Evolutionary conservation across 345 rosid species (phyloP), one percentile per base, ranked within the genome.

Genomic region (Acer saccharum): DNA sequence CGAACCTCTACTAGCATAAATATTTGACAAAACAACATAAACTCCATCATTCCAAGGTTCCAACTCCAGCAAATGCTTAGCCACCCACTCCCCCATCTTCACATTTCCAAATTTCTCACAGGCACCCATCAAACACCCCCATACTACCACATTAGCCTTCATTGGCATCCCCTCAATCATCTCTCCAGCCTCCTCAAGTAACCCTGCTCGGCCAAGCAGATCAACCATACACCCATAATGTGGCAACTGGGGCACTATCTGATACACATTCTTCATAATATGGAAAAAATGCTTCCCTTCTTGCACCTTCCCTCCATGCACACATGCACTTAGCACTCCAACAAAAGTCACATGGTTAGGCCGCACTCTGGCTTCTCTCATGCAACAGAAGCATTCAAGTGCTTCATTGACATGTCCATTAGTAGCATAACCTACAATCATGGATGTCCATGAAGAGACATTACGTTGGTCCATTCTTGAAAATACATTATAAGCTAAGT

Each of bases 61-160:
- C 71, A 92, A 77, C 68, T 89, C 94, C 18, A 75, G 80, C 83
- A 93, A 77, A 76, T 92, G 86, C 81, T 14, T 71, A 79, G 91
- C 96, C 77, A 93, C 96, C 94, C 93, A 93, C 81, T 95, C 97
- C 27, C 90, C 98, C 86, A 88, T 88, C 81, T 88, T 80, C 78
- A 89, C 96, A 62, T 90, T 85, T 77, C 90, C 94, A 81, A 84
- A 84, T 80, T 89, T 93, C 91, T 95, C 98, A 76, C 97, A 93
- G 54, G 92, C 98, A 77, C 98, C 95, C 90, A 93, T 84, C 89
- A 93, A 83, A 83, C 95, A 88, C 65, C 98, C 98, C 87, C 93
- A 92, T 20, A 92, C 87, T 17, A 89, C 89, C 66, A 85, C 90
- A 67, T 87, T 95, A 16, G 98, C 81, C 85, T 72, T 84, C 96